These are phyloP conservation scores for Arthroderma uncinatum DNA, from an alignment of 2,329 filamentous ascomycete genomes.

Conservation along the genomic window DNA sequence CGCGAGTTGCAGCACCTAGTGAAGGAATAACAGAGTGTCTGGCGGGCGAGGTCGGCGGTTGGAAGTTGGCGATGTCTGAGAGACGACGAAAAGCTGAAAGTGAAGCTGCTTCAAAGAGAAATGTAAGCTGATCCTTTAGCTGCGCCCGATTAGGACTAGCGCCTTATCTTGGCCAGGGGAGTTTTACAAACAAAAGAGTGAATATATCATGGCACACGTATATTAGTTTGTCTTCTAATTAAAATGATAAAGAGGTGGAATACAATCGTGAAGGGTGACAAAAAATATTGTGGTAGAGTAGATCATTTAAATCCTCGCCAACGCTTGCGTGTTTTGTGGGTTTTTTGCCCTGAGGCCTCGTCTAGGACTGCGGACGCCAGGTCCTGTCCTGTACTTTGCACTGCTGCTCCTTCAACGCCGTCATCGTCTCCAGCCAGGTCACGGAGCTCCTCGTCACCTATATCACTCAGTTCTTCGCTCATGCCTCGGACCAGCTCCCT, in stretches of 20 bases:
- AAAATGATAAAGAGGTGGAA: background rate
- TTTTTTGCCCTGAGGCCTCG: conserved; percentile 16
- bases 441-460: conserved; percentile 81
- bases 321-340: conserved; percentile 24
- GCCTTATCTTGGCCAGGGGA: background rate
- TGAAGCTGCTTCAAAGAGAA: background rate
- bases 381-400: background rate
- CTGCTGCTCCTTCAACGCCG: conserved; percentile 15
- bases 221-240: background rate
- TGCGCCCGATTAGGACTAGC: background rate
- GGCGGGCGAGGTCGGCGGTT: background rate
- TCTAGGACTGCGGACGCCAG: background rate
- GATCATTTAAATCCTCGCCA: conserved; percentile 23
- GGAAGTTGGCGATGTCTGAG: background rate
- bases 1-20: background rate
- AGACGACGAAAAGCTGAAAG: background rate
- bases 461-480: conserved; percentile 80
- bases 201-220: no score
- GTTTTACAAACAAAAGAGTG: no score
- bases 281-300: background rate
- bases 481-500: conserved; percentile 60
- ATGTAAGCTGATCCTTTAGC: background rate
- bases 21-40: background rate
- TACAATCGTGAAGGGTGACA: background rate
- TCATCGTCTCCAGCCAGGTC: conserved; percentile 49